Percentiles rank a stretch among this genome's conserved stretches.
Evolutionary conservation across 768 basidiomycete genomes (phyloP).

Genomic region (Rossbeevera mucosa): DNA sequence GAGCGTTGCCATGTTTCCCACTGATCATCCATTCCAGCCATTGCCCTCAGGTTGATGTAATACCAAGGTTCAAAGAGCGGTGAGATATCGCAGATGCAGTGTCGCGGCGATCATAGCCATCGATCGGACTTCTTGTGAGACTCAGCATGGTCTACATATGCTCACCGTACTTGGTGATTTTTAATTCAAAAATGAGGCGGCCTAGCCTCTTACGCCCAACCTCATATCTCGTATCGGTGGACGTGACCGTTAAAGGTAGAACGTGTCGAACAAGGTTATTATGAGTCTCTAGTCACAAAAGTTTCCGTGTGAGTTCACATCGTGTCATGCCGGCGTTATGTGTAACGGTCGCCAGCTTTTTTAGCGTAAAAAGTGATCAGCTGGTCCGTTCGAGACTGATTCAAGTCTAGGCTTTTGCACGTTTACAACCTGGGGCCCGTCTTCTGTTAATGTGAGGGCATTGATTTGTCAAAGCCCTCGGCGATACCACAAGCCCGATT

Average conservation of each 20-base stretch:
- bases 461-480: constrained; percentile 10
- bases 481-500: constrained; percentile 9
- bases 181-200: constrained; percentile 21
- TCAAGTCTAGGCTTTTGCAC: neutral
- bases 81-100: constrained; percentile 8
- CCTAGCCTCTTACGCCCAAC: constrained; percentile 6
- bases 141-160: constrained; percentile 3
- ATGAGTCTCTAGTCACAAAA: constrained; percentile 4
- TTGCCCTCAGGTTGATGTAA: constrained; percentile 11
- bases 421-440: neutral
- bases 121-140: constrained; percentile 18
- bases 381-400: neutral
- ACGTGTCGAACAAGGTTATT: constrained; percentile 5
- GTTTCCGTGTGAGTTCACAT: constrained; percentile 9
- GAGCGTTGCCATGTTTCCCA: neutral
- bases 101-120: constrained; percentile 23
- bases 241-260: constrained; percentile 3
- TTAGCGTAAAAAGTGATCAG: constrained; percentile 8
- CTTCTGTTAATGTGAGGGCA: constrained; percentile 7
- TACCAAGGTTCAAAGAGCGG: constrained; percentile 10
- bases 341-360: neutral
- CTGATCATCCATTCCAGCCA: neutral
- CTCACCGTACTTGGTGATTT: constrained; percentile 20
- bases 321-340: neutral
- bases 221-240: constrained; percentile 15